A percentile compares a stretch with the other conserved stretches of the same genome.
phyloP scores from a whole-genome alignment of 2,329 filamentous ascomycete genomes.

The Aspergillus pseudotamarii region DNA sequence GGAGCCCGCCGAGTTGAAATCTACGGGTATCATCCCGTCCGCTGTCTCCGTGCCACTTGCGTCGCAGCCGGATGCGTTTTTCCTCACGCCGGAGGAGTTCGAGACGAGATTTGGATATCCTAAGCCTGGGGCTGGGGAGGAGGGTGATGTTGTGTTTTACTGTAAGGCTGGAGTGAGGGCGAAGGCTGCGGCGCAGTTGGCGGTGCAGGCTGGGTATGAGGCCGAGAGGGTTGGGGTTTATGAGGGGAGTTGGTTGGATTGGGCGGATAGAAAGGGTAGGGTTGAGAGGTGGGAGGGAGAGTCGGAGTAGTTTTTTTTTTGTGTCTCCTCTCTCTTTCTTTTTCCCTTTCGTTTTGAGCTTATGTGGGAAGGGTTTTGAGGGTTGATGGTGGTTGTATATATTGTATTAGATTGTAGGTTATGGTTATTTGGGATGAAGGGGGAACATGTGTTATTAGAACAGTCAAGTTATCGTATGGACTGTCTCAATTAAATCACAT shows the following conservation, averaged over 20 bases:
- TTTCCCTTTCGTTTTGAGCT: neutral
- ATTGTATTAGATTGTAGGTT: constrained; percentile 6
- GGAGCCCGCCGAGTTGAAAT: constrained; percentile 49
- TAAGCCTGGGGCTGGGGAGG: constrained; percentile 57
- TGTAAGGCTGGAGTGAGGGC: constrained; percentile 91
- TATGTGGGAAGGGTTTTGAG: neutral
- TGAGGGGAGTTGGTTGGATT: constrained; percentile 67
- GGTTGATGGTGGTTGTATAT: neutral
- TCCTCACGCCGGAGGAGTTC: constrained; percentile 77
- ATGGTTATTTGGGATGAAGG: neutral
- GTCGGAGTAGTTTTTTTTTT: constrained; percentile 12
- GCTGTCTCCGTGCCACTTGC: constrained; percentile 81
- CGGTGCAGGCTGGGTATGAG: constrained; percentile 73
- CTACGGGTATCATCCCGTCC: constrained; percentile 67
- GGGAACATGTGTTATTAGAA: neutral
- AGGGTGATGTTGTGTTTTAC: constrained; percentile 71
- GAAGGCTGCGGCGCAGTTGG: constrained; percentile 73
- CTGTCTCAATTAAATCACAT: neutral
- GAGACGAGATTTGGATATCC: constrained; percentile 77
- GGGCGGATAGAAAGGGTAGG: constrained; percentile 72
- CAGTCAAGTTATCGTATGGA: neutral
- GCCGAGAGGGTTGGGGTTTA: constrained; percentile 61
- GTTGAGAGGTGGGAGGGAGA: constrained; percentile 52
- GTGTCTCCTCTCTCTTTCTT: neutral
- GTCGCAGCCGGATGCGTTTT: constrained; percentile 76